Percentiles rank a stretch among this genome's conserved stretches.
Evolutionary conservation across 352 stramenopile genomes (phyloP).

Genomic region (Phytophthora hybrid): DNA sequence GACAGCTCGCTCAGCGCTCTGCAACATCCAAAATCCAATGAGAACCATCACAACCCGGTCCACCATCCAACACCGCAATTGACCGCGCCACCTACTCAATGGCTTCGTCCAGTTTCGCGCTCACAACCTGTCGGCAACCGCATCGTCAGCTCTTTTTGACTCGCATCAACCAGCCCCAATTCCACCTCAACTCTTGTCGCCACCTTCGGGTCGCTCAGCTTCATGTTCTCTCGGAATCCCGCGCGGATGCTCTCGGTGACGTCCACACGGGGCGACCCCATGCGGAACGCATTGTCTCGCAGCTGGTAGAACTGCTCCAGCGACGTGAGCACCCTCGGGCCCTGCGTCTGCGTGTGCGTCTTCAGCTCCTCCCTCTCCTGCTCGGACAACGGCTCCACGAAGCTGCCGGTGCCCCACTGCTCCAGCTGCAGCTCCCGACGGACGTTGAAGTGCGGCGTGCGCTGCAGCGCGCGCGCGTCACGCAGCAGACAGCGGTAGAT

Average conservation of each 20-base stretch:
- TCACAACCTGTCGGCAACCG: constrained; percentile 38
- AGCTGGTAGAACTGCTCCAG: constrained; percentile 57
- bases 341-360: constrained; percentile 5
- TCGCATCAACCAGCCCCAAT: neutral
- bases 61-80: neutral
- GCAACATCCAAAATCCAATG: constrained; percentile 10
- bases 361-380: constrained; percentile 15
- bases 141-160: constrained; percentile 8
- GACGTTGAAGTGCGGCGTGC: constrained; percentile 68
- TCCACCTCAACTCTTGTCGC: neutral
- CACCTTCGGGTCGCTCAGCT: constrained; percentile 53
- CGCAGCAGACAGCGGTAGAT: constrained; percentile 80
- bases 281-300: constrained; percentile 49
- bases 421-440: constrained; percentile 62
- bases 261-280: constrained; percentile 38
- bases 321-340: constrained; percentile 40
- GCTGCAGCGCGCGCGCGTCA: constrained; percentile 62
- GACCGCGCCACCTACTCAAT: constrained; percentile 49
- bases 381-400: constrained; percentile 39
- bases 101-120: constrained; percentile 70
- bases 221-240: constrained; percentile 55
- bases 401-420: constrained; percentile 71
- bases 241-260: constrained; percentile 48
- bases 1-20: constrained; percentile 73
- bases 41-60: constrained; percentile 1